Percentiles rank a stretch among this genome's conserved stretches.
Conservation (phyloP, 106 monocot genomes). For the Dendrobium chrysotoxum region DNA sequence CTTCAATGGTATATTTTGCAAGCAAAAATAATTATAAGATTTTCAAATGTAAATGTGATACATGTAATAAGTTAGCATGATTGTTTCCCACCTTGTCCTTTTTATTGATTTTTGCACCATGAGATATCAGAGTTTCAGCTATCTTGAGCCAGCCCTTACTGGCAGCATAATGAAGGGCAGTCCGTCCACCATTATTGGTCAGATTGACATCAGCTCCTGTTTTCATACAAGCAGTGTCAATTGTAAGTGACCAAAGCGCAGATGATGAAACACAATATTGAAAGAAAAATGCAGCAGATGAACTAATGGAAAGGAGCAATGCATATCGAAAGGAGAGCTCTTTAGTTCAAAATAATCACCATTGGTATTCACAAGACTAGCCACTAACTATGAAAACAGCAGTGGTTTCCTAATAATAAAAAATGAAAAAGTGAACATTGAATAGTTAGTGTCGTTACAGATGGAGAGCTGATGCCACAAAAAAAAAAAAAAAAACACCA, state of each 20-base stretch:
- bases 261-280: not conserved
- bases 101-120: constrained; percentile 74
- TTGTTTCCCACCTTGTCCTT: constrained; percentile 63
- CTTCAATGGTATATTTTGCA: not conserved
- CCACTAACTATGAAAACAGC: not conserved
- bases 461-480: not conserved
- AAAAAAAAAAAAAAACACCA: no score
- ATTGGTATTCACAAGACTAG: not conserved
- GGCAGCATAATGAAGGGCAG: constrained; percentile 96
- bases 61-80: not conserved
- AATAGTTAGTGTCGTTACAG: not conserved
- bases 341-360: not conserved
- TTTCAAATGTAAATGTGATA: not conserved
- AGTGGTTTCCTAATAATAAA: not conserved
- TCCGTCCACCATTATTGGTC: constrained; percentile 74
- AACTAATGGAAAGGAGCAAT: not conserved
- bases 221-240: not conserved
- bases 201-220: constrained; percentile 74
- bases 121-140: constrained; percentile 67
- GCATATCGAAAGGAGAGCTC: not conserved
- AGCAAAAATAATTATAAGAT: not conserved
- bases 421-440: not conserved
- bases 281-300: not conserved
- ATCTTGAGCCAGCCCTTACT: constrained; percentile 88
- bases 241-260: not conserved